Conservation (phyloP, 1,284 basidiomycete species). For the Moniliella sp. region DNA sequence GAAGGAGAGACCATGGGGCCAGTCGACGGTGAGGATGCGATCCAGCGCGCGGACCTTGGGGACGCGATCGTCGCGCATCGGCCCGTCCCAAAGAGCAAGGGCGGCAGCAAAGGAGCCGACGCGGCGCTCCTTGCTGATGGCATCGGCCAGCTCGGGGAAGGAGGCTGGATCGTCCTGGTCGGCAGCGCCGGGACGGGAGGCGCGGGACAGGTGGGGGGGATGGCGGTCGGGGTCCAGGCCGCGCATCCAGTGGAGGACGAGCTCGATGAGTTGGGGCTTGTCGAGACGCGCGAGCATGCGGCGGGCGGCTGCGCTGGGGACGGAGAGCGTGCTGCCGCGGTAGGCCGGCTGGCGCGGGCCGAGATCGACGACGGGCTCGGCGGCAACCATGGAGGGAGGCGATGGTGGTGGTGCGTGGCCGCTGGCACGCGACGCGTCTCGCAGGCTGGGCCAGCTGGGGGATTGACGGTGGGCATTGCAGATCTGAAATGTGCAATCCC, state of each 20-base stretch:
- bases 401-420: too few species aligned
- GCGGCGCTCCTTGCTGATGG: slow-evolving; percentile 11
- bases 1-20: slow-evolving; percentile 15
- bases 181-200: slow-evolving; percentile 4
- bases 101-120: slow-evolving; percentile 10
- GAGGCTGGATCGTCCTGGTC: too few species aligned
- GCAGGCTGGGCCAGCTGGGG: too few species aligned
- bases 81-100: slow-evolving; percentile 8
- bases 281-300: slow-evolving; percentile 8
- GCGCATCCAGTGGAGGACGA: slow-evolving; percentile 9
- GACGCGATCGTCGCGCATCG: slow-evolving; percentile 14
- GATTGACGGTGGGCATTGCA: too few species aligned
- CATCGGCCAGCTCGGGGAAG: too few species aligned
- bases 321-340: not conserved
- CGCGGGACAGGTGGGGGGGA: slow-evolving; percentile 9
- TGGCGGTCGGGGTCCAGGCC: slow-evolving; percentile 5
- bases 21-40: slow-evolving; percentile 12
- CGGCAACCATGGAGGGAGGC: too few species aligned
- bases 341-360: too few species aligned
- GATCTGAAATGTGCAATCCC: too few species aligned
- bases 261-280: slow-evolving; percentile 7
- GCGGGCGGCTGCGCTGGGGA: slow-evolving; percentile 1
- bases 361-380: too few species aligned
- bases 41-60: slow-evolving; percentile 13
- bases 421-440: too few species aligned